Evolutionary conservation across 495 filamentous ascomycete species (phyloP).

Genomic region (Paragyromitra xinjiangensis): DNA sequence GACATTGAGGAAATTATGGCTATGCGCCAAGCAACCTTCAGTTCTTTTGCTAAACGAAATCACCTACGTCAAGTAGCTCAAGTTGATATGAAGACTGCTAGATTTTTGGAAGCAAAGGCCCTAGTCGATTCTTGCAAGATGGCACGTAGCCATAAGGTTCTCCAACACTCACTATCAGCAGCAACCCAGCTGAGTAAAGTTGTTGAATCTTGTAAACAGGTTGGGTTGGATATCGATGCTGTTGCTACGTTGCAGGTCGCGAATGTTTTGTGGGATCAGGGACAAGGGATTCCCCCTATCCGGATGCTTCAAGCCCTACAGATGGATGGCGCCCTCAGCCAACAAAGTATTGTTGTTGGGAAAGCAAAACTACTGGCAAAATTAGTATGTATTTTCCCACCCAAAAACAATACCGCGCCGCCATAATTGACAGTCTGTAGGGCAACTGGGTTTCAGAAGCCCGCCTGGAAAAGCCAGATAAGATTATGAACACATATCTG

Average conservation of each 20-base stretch:
- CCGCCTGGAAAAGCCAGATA: constrained; percentile 88
- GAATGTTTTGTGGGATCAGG: constrained; percentile 92
- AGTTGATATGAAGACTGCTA: constrained; percentile 68
- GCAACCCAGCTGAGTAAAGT: constrained; percentile 82
- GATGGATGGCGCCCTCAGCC: constrained; percentile 68
- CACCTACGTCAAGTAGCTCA: constrained; percentile 69
- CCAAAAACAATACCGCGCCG: neutral
- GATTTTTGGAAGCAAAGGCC: constrained; percentile 74
- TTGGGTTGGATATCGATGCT: constrained; percentile 78
- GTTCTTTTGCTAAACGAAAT: constrained; percentile 74
- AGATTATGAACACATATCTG: constrained; percentile 84
- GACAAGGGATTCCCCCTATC: constrained; percentile 90
- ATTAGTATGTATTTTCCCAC: constrained; percentile 66
- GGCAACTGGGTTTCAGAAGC: constrained; percentile 89
- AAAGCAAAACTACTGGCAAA: constrained; percentile 84
- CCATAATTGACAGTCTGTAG: constrained; percentile 57
- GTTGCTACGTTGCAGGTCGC: constrained; percentile 80
- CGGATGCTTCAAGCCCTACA: constrained; percentile 81
- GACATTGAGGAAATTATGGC: constrained; percentile 83
- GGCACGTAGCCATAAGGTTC: constrained; percentile 77
- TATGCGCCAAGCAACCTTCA: constrained; percentile 81
- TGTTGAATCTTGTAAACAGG: constrained; percentile 69
- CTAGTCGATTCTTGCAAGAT: constrained; percentile 77
- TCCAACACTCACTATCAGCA: constrained; percentile 84
- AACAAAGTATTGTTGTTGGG: constrained; percentile 76